Conservation (phyloP, 148 eudicot genomes). For the Vaccinium vitisidaea region DNA sequence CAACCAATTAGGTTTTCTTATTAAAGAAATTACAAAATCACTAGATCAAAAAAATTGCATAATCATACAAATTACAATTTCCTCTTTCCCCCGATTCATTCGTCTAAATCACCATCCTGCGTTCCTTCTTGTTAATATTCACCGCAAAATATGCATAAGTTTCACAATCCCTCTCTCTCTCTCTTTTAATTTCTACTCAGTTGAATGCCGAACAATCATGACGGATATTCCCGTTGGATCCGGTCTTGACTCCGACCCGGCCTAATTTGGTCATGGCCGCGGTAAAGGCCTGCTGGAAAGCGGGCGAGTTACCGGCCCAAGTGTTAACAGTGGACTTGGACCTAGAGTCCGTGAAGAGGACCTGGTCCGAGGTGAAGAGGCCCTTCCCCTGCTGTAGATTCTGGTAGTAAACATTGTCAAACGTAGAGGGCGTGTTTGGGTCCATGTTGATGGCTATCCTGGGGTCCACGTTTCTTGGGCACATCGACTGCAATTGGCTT, state of each 20-base stretch:
- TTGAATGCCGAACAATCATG: conserved; percentile 42
- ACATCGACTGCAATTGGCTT: conserved; percentile 46
- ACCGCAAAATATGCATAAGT: no score
- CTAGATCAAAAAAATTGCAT: neutral
- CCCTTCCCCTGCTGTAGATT: conserved; percentile 74
- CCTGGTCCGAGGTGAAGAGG: conserved; percentile 76
- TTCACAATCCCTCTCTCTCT: no score
- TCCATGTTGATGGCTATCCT: conserved; percentile 74
- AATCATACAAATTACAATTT: neutral
- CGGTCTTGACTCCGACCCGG: conserved; percentile 55
- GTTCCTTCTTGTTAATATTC: neutral
- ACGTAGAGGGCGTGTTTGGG: conserved; percentile 54
- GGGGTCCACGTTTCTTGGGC: conserved; percentile 76
- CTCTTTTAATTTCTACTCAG: conserved; percentile 9
- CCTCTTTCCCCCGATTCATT: neutral
- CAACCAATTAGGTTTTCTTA: neutral
- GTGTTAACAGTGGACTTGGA: conserved; percentile 44
- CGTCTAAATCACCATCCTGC: neutral
- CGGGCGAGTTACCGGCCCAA: conserved; percentile 37
- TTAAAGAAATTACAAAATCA: neutral
- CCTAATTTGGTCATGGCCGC: conserved; percentile 53
- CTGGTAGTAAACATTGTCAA: conserved; percentile 66
- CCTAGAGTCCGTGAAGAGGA: conserved; percentile 65
- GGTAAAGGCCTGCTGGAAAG: conserved; percentile 39
- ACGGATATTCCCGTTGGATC: conserved; percentile 48